phyloP scores from a whole-genome alignment of 176 grass and related monocot species.

The Cenchrus fungigraminus region DNA sequence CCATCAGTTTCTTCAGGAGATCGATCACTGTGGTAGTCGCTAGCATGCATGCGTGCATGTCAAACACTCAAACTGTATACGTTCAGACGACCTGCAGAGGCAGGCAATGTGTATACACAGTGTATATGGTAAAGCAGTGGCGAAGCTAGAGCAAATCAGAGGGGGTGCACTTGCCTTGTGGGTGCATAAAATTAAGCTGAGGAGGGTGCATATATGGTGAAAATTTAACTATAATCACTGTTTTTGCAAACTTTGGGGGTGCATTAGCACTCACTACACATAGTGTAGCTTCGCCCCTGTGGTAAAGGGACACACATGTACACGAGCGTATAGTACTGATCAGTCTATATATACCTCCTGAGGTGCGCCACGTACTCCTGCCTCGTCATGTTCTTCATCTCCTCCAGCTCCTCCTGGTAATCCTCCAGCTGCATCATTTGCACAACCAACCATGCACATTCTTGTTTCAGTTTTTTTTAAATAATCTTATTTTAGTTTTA shows the following conservation, averaged over 20 bases:
- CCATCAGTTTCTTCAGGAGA: not conserved
- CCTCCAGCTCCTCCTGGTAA: constrained; percentile 91
- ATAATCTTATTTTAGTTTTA: too few species aligned
- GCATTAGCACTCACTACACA: too few species aligned
- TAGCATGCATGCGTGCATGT: too few species aligned
- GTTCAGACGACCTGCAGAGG: not conserved
- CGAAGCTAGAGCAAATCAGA: too few species aligned
- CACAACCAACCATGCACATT: not conserved
- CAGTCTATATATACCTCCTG: constrained; percentile 58
- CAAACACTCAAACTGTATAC: not conserved
- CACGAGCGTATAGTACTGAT: not conserved
- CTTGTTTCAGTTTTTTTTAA: not conserved
- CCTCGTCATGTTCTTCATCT: constrained; percentile 99
- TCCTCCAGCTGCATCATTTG: constrained; percentile 62
- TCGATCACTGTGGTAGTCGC: not conserved
- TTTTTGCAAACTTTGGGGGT: too few species aligned
- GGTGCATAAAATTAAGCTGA: too few species aligned
- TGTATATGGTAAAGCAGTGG: not conserved
- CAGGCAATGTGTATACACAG: not conserved
- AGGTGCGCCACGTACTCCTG: constrained; percentile 99
- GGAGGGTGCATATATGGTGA: too few species aligned
- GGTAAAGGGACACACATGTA: not conserved
- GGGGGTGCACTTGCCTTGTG: too few species aligned
- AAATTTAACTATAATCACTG: too few species aligned
- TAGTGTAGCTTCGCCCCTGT: too few species aligned